A percentile compares a stretch with the other conserved stretches of the same genome.
Evolutionary conservation across 1,284 basidiomycete species (phyloP).

Genomic region (Leccinum colubrinum): DNA sequence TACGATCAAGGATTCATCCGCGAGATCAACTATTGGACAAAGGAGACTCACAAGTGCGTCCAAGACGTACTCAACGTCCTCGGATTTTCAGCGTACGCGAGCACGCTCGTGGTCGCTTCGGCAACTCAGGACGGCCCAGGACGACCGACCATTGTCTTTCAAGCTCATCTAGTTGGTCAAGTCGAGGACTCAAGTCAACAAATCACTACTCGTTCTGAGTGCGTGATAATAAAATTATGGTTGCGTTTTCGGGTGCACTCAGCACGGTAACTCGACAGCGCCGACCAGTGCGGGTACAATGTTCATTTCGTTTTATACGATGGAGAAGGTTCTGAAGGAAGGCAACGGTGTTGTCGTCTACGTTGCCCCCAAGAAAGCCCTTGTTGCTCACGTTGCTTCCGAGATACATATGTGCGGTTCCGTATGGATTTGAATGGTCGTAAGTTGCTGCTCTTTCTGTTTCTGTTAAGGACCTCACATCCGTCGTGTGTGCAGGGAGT

Average conservation of each 20-base stretch:
- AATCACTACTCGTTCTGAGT: constrained; percentile 66
- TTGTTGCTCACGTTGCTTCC: constrained; percentile 66
- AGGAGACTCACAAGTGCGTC: constrained; percentile 38
- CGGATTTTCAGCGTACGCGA: constrained; percentile 44
- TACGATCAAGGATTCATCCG: constrained; percentile 44
- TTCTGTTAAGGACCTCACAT: neutral
- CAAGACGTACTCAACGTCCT: constrained; percentile 40
- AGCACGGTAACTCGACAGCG: constrained; percentile 35
- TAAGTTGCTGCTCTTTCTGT: constrained; percentile 26
- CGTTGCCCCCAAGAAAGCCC: constrained; percentile 71
- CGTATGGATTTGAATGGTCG: constrained; percentile 54
- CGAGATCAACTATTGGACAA: constrained; percentile 38
- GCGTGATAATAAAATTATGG: constrained; percentile 27
- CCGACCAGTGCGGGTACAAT: constrained; percentile 74
- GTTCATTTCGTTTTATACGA: constrained; percentile 74
- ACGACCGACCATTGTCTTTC: constrained; percentile 47
- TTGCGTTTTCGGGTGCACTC: neutral
- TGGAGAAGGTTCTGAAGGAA: constrained; percentile 64
- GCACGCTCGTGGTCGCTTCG: constrained; percentile 23
- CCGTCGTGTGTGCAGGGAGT: constrained; percentile 37
- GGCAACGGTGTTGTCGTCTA: constrained; percentile 63
- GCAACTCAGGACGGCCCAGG: constrained; percentile 9
- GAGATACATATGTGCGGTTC: constrained; percentile 70
- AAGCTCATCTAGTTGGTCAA: constrained; percentile 54
- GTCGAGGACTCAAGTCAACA: constrained; percentile 41